phyloP scores from a whole-genome alignment of 2,329 filamentous ascomycete species.

The Boeremia exigua region DNA sequence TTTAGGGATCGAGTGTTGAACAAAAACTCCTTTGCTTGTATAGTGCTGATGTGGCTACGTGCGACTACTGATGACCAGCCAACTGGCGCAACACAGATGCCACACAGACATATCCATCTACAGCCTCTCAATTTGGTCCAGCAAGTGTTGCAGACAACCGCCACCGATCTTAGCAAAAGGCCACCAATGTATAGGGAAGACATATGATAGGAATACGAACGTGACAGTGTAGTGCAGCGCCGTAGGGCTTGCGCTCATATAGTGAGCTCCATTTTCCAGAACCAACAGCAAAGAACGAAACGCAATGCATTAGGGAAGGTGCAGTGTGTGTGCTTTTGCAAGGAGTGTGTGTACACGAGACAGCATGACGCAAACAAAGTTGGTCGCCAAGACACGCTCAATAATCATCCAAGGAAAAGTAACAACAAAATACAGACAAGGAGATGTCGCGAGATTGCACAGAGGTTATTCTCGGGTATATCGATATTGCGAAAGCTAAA shows the following conservation, averaged over 20 bases:
- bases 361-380: not conserved
- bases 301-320: slow-evolving; percentile 8
- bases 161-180: not conserved
- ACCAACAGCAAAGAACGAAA: not conserved
- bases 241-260: not conserved
- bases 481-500: slow-evolving; percentile 3
- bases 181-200: not conserved
- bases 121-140: slow-evolving; percentile 4
- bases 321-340: slow-evolving; percentile 1
- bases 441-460: slow-evolving; percentile 21
- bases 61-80: not conserved
- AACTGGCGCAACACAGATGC: not conserved
- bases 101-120: slow-evolving; percentile 1
- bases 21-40: not conserved
- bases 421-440: slow-evolving; percentile 9
- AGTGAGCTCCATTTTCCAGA: slow-evolving; percentile 2
- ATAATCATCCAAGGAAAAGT: slow-evolving; percentile 4
- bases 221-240: slow-evolving; percentile 4
- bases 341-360: slow-evolving; percentile 10
- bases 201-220: not conserved
- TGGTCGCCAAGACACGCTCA: slow-evolving; percentile 6
- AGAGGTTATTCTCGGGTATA: slow-evolving; percentile 27
- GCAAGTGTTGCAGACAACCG: slow-evolving; percentile 14
- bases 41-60: not conserved
- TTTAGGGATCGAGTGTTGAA: not conserved